Conservation (phyloP, 495 filamentous ascomycete species). For the Tuber magnatum region DNA sequence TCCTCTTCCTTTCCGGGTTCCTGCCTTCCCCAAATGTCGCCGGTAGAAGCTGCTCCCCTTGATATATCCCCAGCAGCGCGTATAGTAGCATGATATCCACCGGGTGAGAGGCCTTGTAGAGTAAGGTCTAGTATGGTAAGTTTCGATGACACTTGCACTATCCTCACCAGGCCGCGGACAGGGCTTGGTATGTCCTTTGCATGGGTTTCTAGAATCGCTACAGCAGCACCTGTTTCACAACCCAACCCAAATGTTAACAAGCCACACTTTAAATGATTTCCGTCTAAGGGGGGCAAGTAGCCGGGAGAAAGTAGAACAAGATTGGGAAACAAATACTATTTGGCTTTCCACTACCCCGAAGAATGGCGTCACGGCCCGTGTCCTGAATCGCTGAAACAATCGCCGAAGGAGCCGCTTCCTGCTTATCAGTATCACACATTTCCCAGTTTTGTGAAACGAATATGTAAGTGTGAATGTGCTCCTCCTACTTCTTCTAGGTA, state of each 20-base stretch:
- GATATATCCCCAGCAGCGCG: conserved; percentile 86
- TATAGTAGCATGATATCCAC: conserved; percentile 74
- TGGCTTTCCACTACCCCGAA: conserved; percentile 77
- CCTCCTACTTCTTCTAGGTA: conserved; percentile 42
- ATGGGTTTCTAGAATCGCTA: conserved; percentile 94
- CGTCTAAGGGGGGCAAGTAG: conserved; percentile 2
- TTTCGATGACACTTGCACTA: conserved; percentile 69
- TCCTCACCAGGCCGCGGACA: conserved; percentile 68
- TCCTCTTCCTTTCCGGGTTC: conserved; percentile 44
- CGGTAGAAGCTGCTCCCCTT: conserved; percentile 67
- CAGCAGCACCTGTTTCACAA: conserved; percentile 63
- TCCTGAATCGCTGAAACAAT: conserved; percentile 82
- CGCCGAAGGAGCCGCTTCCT: conserved; percentile 69
- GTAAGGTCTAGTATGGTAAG: conserved; percentile 82
- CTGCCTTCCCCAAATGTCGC: conserved; percentile 69
- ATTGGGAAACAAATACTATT: conserved; percentile 56
- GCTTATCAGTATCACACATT: conserved; percentile 23
- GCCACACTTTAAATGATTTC: neutral
- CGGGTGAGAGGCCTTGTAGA: conserved; percentile 72
- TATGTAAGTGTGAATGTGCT: neutral
- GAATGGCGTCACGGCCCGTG: conserved; percentile 87
- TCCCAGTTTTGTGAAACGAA: conserved; percentile 3
- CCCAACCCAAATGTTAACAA: conserved; percentile 10
- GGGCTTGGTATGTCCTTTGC: conserved; percentile 51
- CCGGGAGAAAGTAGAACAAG: neutral